Evolutionary conservation across 2,329 filamentous ascomycete species (phyloP).

Genomic region (Venturiaceae sp.): DNA sequence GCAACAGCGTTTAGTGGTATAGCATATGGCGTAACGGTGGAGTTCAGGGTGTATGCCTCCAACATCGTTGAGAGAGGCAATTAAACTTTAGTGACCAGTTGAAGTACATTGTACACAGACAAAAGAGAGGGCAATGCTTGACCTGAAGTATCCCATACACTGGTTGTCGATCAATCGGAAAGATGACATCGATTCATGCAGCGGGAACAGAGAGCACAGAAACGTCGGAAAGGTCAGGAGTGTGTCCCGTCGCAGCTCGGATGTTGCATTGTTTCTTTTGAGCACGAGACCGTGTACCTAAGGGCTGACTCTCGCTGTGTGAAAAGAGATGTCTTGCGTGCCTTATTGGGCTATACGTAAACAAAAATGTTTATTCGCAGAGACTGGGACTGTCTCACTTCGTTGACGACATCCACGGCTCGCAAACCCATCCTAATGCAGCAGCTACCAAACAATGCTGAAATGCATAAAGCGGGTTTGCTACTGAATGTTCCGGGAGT

Average conservation of each 20-base stretch:
- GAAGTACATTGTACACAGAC: neutral
- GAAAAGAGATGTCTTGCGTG: neutral
- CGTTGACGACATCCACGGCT: neutral
- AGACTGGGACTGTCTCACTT: neutral
- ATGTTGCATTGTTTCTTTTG: no score
- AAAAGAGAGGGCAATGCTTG: neutral
- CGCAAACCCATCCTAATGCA: neutral
- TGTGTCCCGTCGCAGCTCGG: no score
- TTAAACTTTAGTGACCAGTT: neutral
- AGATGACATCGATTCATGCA: neutral
- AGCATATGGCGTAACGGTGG: neutral
- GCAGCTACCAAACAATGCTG: neutral
- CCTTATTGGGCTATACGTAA: neutral
- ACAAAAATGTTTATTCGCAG: neutral
- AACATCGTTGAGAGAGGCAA: neutral
- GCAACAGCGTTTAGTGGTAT: constrained; percentile 4
- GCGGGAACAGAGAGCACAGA: neutral
- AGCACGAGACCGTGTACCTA: neutral
- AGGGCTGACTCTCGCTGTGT: neutral
- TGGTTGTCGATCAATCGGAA: neutral
- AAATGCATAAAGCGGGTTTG: no score
- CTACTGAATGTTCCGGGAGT: no score
- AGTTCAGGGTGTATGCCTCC: neutral
- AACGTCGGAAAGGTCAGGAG: neutral
- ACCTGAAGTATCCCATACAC: neutral